Percentiles rank a stretch among this genome's conserved stretches.
Evolutionary conservation across 768 basidiomycete genomes (phyloP).

Genomic region (Agrocybe chaxingu): DNA sequence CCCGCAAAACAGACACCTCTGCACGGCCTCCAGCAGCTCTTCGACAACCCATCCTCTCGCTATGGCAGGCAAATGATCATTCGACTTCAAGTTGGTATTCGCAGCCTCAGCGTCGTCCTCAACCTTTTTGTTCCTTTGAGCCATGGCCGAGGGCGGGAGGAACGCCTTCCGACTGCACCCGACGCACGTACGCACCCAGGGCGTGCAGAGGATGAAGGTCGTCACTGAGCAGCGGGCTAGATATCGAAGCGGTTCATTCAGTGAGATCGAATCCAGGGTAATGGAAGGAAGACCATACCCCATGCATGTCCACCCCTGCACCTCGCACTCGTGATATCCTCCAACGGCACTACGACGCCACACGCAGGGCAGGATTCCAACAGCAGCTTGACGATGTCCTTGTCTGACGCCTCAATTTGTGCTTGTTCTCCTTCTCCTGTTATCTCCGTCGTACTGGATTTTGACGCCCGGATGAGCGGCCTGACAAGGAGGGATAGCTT

Average conservation of each 20-base stretch:
- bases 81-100: not conserved
- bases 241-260: constrained; percentile 14
- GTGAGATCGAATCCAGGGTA: not conserved
- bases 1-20: constrained; percentile 68
- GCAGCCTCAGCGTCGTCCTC: constrained; percentile 24
- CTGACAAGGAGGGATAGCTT: constrained; percentile 26
- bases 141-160: constrained; percentile 45
- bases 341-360: constrained; percentile 51
- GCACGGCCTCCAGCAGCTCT: constrained; percentile 61
- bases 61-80: constrained; percentile 33
- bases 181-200: constrained; percentile 74
- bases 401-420: not conserved
- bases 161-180: constrained; percentile 82
- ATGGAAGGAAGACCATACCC: constrained; percentile 45
- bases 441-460: not conserved
- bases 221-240: constrained; percentile 79
- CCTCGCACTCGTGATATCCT: constrained; percentile 55
- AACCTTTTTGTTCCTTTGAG: constrained; percentile 24
- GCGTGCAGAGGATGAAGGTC: constrained; percentile 75
- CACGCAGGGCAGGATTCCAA: constrained; percentile 79
- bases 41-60: constrained; percentile 63
- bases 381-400: constrained; percentile 35
- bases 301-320: constrained; percentile 76
- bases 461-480: constrained; percentile 11
- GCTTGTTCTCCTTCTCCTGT: not conserved